Percentiles rank a stretch among this genome's conserved stretches.
Evolutionary conservation across 169 alveolate genomes (phyloP).

Genomic region (Cryptosporidium parvum): DNA sequence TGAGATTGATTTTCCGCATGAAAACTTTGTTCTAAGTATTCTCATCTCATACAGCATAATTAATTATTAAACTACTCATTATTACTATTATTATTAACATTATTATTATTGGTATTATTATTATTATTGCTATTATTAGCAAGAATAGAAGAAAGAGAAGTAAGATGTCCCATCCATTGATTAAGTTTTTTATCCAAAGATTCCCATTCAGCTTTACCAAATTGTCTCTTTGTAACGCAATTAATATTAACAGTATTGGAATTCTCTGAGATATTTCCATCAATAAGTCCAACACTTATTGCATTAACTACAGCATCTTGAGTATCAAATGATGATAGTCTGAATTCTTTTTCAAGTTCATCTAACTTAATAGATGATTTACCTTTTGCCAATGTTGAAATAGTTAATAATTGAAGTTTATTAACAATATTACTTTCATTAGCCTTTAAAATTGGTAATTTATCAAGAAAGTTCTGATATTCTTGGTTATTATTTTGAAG

Average conservation of each 20-base stretch:
- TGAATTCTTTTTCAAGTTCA: constrained; percentile 58
- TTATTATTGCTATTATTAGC: neutral
- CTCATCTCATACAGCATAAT: neutral
- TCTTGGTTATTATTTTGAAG: constrained; percentile 13
- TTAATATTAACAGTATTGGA: constrained; percentile 38
- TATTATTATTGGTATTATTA: neutral
- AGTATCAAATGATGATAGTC: constrained; percentile 61
- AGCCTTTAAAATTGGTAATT: neutral
- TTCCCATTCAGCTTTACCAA: constrained; percentile 68
- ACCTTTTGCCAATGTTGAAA: constrained; percentile 44
- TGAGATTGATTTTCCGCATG: constrained; percentile 1
- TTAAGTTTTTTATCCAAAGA: constrained; percentile 24
- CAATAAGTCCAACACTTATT: constrained; percentile 66
- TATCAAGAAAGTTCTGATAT: constrained; percentile 15
- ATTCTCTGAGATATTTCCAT: constrained; percentile 55
- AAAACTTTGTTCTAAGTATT: constrained; percentile 12
- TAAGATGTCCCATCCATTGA: constrained; percentile 47
- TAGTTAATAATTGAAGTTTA: constrained; percentile 46
- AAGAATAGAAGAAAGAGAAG: constrained; percentile 13
- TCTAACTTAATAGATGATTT: constrained; percentile 25
- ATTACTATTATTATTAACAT: neutral
- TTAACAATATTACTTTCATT: constrained; percentile 38
- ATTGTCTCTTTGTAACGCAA: constrained; percentile 55
- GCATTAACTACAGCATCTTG: constrained; percentile 70
- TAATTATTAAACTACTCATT: neutral